These are phyloP conservation scores for Volvox reticuliferus DNA, from an alignment of 139 green algal genomes.

Conservation along the genomic window DNA sequence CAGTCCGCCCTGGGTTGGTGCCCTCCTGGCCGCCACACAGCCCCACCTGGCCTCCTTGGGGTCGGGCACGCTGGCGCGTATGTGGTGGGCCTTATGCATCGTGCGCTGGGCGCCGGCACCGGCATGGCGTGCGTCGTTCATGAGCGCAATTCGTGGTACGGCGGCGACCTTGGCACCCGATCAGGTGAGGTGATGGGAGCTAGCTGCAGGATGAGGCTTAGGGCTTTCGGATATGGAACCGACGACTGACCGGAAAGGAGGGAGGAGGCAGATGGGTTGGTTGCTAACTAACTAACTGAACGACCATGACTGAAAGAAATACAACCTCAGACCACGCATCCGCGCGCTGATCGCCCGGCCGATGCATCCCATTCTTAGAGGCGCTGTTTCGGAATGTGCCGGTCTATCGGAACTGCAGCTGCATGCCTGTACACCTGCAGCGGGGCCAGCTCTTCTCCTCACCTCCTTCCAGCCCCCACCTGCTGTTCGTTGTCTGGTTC, in stretches of 20 bases:
- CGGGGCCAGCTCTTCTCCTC: not conserved
- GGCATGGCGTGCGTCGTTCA: not conserved
- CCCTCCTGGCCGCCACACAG: not conserved
- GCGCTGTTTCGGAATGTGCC: too few relatives aligned
- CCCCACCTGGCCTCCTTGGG: not conserved
- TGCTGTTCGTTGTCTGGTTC: not conserved
- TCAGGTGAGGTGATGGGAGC: not conserved
- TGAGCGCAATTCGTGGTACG: not conserved
- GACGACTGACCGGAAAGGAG: not conserved
- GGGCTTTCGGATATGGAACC: not conserved
- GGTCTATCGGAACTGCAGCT: too few relatives aligned
- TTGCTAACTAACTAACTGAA: not conserved
- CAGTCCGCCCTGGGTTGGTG: not conserved
- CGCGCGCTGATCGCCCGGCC: too few relatives aligned
- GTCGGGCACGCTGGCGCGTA: not conserved
- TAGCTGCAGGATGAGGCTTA: not conserved
- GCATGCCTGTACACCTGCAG: too few relatives aligned
- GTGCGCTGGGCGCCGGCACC: conserved; percentile 16
- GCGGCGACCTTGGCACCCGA: not conserved
- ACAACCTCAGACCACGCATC: too few relatives aligned
- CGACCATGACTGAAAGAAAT: too few relatives aligned
- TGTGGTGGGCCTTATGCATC: conserved; percentile 24
- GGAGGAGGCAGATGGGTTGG: not conserved
- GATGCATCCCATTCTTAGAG: too few relatives aligned
- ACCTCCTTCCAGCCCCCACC: not conserved